Base-by-base conservation (phyloP, 2,329 filamentous ascomycete species). In the Beauveria brongniartii region DNA sequence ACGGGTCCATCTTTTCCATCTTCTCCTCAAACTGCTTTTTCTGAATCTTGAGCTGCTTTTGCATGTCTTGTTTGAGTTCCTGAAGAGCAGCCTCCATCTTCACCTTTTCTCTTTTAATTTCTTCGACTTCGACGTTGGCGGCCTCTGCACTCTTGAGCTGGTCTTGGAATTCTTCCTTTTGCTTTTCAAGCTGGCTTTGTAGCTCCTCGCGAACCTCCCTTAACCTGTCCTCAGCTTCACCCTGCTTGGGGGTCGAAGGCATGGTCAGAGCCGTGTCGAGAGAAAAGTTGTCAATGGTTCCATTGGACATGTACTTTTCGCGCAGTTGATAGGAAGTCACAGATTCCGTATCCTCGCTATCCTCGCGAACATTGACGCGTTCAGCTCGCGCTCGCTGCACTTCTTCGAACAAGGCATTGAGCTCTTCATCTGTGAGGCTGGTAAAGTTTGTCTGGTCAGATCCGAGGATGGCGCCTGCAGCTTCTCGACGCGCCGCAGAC, bases 221-320 rank as follows among this genome's bases (percentile, higher is more conserved):
- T 64, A 96, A 77, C 63, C 82, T 84, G 28, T 93, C 88, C 53
- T 93, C 91, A 0, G 86, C 83, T 61, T 92, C 91, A 26, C 82
- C 84, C 63, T 89, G 86, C 63, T 85, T 90, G 2, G 94, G 94
- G 0, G 93, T 97, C 0, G 92, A 95, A 2, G 94, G 94, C 81
- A 97, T 92, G 0, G 94, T 99, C 55, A 99, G 80, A 14, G 88
- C 89, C 1, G 94, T 99, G 71, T 99, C 94, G 18, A 99, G 80
- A 2, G 93, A 97, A 69, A 97, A 94, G 71, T 96, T 97, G 74
- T 99, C 94, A 58, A 97, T 82, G 0, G 93, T 97, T 2, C 93
- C 93, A 60, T 89, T 94, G 3, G 92, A 97, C 77, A 96, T 84
- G 73, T 97, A 97, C 70, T 97, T 97, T 68, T 99, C 94, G 56